Percentiles rank a stretch among this genome's conserved stretches.
phyloP scores from a whole-genome alignment of 257 asterid genomes.

The Solanum paucissectum region DNA sequence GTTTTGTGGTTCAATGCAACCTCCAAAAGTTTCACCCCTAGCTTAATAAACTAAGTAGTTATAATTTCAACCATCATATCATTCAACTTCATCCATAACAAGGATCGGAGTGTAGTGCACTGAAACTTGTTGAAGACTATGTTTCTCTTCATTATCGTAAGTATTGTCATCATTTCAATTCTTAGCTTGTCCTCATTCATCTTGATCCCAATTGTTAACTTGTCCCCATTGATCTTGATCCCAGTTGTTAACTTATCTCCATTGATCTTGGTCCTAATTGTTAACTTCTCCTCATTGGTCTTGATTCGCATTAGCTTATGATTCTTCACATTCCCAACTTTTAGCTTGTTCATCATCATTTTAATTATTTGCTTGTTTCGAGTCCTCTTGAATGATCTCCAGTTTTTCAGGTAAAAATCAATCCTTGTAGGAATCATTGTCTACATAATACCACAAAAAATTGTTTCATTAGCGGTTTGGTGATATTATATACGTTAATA shows the following conservation, averaged over 20 bases:
- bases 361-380: not conserved
- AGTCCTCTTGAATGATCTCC: conserved; percentile 13
- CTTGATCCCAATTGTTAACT: no score
- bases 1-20: no score
- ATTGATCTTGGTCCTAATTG: not conserved
- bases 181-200: not conserved
- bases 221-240: not conserved
- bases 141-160: not conserved
- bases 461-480: conserved; percentile 68
- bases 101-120: not conserved
- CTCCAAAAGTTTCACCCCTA: no score
- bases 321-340: not conserved
- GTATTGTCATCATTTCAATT: not conserved
- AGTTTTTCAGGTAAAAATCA: conserved; percentile 55
- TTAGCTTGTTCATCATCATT: no score
- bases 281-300: not conserved
- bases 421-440: conserved; percentile 61
- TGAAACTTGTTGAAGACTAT: not conserved
- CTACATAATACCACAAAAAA: conserved; percentile 79
- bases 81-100: conserved; percentile 20
- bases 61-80: conserved; percentile 28
- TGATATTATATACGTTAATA: not conserved
- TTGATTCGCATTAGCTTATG: not conserved
- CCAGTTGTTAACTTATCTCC: not conserved
- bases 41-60: not conserved